These are phyloP conservation scores for Carex myosuroides DNA, from an alignment of 176 grass and related monocot genomes.

Conservation along the genomic window DNA sequence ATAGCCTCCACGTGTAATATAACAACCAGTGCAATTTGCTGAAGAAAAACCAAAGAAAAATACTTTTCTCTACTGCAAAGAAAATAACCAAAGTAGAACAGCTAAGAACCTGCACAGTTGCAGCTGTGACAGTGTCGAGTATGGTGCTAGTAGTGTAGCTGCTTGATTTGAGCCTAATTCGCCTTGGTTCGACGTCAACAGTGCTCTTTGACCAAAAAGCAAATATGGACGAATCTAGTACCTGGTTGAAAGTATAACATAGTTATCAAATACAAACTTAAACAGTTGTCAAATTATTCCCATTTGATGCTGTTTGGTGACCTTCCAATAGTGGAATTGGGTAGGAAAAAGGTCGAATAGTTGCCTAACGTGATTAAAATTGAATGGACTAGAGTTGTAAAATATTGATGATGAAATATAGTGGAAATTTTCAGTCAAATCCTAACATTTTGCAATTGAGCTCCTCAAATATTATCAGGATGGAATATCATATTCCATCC, in stretches of 20 bases:
- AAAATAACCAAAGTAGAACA: slow-evolving; percentile 11
- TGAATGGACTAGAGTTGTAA: not conserved
- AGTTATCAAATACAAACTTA: slow-evolving; percentile 1
- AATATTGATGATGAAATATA: not conserved
- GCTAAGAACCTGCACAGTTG: slow-evolving; percentile 67
- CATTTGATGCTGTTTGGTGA: not conserved
- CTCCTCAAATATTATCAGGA: not conserved
- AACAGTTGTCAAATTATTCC: not conserved
- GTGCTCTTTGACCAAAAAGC: slow-evolving; percentile 97
- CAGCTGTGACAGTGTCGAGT: slow-evolving; percentile 91
- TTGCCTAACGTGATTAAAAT: not conserved
- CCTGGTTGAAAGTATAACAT: slow-evolving; percentile 39
- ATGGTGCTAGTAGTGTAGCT: slow-evolving; percentile 91
- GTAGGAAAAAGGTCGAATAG: not conserved
- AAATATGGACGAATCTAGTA: slow-evolving; percentile 83
- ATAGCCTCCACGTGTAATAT: not conserved
- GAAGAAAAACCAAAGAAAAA: not conserved
- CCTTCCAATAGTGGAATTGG: not conserved
- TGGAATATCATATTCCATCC: not conserved
- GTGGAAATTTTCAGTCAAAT: not conserved
- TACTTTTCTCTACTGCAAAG: not conserved
- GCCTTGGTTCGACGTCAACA: slow-evolving; percentile 76
- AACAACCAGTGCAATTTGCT: not conserved
- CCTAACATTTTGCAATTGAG: not conserved
- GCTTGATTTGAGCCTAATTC: slow-evolving; percentile 93